phyloP scores from a whole-genome alignment of 352 stramenopile genomes.

The Pythium graminicola region DNA sequence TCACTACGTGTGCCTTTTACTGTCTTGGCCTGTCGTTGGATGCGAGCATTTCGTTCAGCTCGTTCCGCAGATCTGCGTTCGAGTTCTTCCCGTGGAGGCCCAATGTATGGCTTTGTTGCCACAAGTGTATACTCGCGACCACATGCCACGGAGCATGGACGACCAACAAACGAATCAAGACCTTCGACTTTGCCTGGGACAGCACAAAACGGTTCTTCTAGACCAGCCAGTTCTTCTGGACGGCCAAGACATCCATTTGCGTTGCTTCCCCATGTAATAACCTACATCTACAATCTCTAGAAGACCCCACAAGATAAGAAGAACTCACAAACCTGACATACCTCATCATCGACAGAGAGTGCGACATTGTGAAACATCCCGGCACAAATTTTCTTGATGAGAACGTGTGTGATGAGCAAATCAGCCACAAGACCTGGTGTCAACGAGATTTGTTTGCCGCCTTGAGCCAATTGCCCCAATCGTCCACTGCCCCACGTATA shows the following conservation, averaged over 20 bases:
- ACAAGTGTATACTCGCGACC: constrained; percentile 90
- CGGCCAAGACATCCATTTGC: constrained; percentile 85
- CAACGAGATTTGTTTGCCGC: constrained; percentile 59
- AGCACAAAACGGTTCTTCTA: constrained; percentile 78
- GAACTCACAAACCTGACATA: constrained; percentile 32
- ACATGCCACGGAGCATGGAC: constrained; percentile 77
- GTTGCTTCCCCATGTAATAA: constrained; percentile 90
- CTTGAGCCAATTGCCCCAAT: constrained; percentile 77
- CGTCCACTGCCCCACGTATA: constrained; percentile 93
- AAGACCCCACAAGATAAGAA: too few species aligned
- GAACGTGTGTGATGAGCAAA: constrained; percentile 70
- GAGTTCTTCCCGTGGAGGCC: constrained; percentile 57
- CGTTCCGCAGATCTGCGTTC: constrained; percentile 39
- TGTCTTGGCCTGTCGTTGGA: constrained; percentile 42
- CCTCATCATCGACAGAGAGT: constrained; percentile 86
- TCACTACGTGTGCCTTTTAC: constrained; percentile 35
- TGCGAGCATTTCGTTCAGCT: constrained; percentile 33
- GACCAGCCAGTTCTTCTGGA: constrained; percentile 51
- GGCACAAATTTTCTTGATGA: constrained; percentile 80
- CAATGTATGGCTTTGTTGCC: constrained; percentile 91
- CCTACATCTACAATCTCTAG: too few species aligned
- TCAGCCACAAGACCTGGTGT: constrained; percentile 73
- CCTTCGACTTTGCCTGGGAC: constrained; percentile 70
- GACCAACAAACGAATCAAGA: constrained; percentile 60
- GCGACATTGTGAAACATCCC: constrained; percentile 91